A percentile compares a stretch with the other conserved stretches of the same genome.
Evolutionary conservation across 371 early-diverging fungal genomes (phyloP).

Genomic region (Mucor circinelloides): DNA sequence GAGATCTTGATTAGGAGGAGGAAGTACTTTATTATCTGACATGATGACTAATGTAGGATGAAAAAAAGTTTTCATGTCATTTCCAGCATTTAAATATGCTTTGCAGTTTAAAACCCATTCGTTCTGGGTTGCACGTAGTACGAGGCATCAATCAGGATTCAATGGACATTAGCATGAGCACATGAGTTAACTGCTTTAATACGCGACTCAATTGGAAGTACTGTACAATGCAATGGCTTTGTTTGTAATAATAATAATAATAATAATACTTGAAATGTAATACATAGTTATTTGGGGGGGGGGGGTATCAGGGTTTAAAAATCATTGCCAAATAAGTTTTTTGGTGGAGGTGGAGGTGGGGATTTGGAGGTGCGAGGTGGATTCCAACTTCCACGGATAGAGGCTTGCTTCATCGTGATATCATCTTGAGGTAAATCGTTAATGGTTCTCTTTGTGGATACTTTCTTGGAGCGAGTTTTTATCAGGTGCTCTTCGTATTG

Average conservation of each 20-base stretch:
- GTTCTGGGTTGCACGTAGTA: not conserved
- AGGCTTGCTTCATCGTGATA: constrained; percentile 15
- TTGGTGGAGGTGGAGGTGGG: constrained; percentile 9
- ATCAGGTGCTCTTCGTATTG: constrained; percentile 8
- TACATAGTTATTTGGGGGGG: too few relatives aligned
- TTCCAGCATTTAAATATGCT: not conserved
- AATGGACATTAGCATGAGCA: too few relatives aligned
- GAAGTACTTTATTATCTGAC: constrained; percentile 5
- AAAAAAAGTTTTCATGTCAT: constrained; percentile 1
- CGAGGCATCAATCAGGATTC: not conserved
- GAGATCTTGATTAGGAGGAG: constrained; percentile 54
- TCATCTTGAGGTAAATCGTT: constrained; percentile 5
- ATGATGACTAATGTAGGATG: constrained; percentile 13
- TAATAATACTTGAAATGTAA: too few relatives aligned
- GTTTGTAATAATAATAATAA: too few relatives aligned
- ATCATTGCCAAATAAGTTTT: not conserved
- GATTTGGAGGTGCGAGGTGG: constrained; percentile 14
- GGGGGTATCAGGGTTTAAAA: too few relatives aligned
- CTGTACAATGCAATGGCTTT: too few relatives aligned
- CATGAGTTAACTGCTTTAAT: too few relatives aligned
- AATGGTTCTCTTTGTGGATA: constrained; percentile 6
- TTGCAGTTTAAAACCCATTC: not conserved
- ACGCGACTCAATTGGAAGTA: too few relatives aligned
- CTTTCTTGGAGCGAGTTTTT: constrained; percentile 9
- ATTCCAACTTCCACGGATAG: constrained; percentile 18